Conservation (phyloP, 1,139 yeast genomes). For the Geotrichum europaeum region DNA sequence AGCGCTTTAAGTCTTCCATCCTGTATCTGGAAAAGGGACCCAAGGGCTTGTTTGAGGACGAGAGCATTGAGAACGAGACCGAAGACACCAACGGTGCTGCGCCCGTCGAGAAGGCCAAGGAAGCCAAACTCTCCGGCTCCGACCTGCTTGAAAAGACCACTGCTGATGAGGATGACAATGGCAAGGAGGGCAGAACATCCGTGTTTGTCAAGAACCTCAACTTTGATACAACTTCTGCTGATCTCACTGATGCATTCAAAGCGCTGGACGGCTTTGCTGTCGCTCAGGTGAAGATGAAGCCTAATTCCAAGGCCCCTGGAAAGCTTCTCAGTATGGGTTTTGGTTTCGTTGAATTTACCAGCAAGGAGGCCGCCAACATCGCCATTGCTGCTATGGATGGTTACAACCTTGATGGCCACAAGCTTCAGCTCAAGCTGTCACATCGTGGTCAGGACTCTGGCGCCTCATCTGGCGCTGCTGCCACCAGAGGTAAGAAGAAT, state of each 20-base stretch:
- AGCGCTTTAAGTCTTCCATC: conserved; percentile 79
- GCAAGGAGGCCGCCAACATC: conserved; percentile 67
- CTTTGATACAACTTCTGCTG: conserved; percentile 64
- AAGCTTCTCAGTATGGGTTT: conserved; percentile 86
- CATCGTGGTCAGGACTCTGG: conserved; percentile 50
- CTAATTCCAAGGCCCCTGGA: conserved; percentile 71
- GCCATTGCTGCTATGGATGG: conserved; percentile 77
- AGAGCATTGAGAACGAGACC: conserved; percentile 35
- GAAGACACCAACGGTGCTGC: conserved; percentile 34
- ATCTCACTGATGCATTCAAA: conserved; percentile 57
- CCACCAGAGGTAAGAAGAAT: conserved; percentile 26
- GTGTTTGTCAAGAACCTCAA: conserved; percentile 88
- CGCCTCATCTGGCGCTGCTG: conserved; percentile 12
- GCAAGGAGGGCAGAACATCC: conserved; percentile 68
- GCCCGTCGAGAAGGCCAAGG: conserved; percentile 32
- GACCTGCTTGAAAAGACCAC: conserved; percentile 32
- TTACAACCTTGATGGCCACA: conserved; percentile 79
- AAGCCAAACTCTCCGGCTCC: conserved; percentile 27
- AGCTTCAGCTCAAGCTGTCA: conserved; percentile 79
- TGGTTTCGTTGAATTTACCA: conserved; percentile 87
- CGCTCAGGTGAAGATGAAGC: conserved; percentile 81
- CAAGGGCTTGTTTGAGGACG: conserved; percentile 55
- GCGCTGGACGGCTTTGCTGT: conserved; percentile 65
- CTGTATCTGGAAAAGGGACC: conserved; percentile 94
- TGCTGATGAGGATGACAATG: conserved; percentile 40